Percentiles rank a stretch among this genome's conserved stretches.
phyloP scores from a whole-genome alignment of 1,284 basidiomycete genomes.

The Papiliotrema terrestris region DNA sequence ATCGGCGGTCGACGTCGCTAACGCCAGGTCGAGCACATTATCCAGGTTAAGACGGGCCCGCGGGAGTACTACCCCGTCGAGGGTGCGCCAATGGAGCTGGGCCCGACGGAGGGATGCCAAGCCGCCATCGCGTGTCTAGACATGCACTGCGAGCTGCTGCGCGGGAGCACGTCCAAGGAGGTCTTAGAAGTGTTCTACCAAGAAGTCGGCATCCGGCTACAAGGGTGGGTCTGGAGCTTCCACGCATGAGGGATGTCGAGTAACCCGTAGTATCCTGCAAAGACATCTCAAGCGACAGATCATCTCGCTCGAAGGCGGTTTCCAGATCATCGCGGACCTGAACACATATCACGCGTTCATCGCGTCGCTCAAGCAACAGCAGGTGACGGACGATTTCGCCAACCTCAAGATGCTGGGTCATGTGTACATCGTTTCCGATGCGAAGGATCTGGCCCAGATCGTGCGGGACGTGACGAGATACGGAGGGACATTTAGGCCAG shows the following conservation, averaged over 20 bases:
- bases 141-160: constrained; percentile 83
- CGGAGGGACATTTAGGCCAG: constrained; percentile 85
- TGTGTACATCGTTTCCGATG: constrained; percentile 79
- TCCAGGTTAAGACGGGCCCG: constrained; percentile 74
- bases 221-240: constrained; percentile 59
- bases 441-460: constrained; percentile 90
- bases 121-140: constrained; percentile 83
- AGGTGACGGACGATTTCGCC: constrained; percentile 79
- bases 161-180: constrained; percentile 90
- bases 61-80: constrained; percentile 87
- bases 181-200: constrained; percentile 97
- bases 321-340: constrained; percentile 92
- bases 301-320: constrained; percentile 87
- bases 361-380: constrained; percentile 62
- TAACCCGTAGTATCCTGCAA: constrained; percentile 69
- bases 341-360: constrained; percentile 91
- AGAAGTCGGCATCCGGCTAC: constrained; percentile 88
- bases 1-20: too few species aligned
- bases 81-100: constrained; percentile 68
- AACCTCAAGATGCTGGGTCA: constrained; percentile 95
- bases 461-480: constrained; percentile 90
- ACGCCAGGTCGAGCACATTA: constrained; percentile 85
- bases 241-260: not conserved
- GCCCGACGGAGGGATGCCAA: constrained; percentile 77
- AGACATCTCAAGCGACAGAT: constrained; percentile 97